Evolutionary conservation across 306 rosid genomes (phyloP), one percentile per base, ranked within the genome.

Genomic region (Vigna nakashimae): DNA sequence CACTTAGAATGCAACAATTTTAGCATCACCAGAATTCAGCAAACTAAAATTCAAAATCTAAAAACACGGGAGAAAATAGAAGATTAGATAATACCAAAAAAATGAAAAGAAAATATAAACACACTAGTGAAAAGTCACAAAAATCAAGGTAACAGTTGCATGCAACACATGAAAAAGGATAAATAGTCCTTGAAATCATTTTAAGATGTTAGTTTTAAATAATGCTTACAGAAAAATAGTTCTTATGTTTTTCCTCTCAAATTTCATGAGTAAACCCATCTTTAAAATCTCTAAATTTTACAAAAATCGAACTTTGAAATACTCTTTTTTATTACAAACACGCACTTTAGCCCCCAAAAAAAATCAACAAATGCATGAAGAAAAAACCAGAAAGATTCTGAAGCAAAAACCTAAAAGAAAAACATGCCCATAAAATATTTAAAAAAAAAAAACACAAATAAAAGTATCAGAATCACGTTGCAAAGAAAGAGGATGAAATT

Each of bases 141-240:
- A 30, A 73, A 71, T 18, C 76, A 60, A 0, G 34, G 73, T 2
- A 57, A 69, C 17, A 71, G n/a, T 50, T 4, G 32, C 73, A 79
- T 79, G 83, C 83, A 79, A 38, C 46, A 42, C 1, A 42, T 42
- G 9, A 9, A 42, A 42, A 42, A 9, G 46, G 3, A 42, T 9
- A 42, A 42, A 42, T 9, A 42, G 4, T 42, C 12, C 13, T 13
- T 42, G 13, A 9, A 42, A 42, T 8, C 46, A 42, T 9, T 42
- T 42, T 42, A 0, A 9, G 10, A 42, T 42, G 46, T 42, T 9
- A 9, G 46, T 42, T 9, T 42, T 9, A 9, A 30, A 30, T 4
- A 30, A 9, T 42, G 10, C 46, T 42, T 42, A 2, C 2, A 1
- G 2, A 42, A 42, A 42, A 42, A n/a, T n/a, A 42, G 2, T 42